Percentiles rank a stretch among this genome's conserved stretches.
Evolutionary conservation across 1,139 yeast genomes (phyloP).

Genomic region (Pichia sp.): DNA sequence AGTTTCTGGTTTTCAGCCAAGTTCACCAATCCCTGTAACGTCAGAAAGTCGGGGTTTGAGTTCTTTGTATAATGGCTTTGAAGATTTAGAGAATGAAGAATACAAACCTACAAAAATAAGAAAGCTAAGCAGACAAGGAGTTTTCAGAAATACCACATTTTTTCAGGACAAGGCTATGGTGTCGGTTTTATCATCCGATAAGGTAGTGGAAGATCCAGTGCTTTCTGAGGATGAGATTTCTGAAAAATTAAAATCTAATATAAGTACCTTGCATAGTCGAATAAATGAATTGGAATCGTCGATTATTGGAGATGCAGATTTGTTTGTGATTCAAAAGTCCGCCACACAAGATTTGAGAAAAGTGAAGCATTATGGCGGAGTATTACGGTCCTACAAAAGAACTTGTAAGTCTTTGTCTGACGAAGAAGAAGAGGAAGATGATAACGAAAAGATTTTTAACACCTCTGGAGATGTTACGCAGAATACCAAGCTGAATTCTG

Average conservation of each 20-base stretch:
- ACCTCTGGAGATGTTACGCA: too few species aligned
- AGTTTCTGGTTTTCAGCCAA: too few species aligned
- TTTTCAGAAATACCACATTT: neutral
- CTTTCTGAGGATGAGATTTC: slow-evolving; percentile 5
- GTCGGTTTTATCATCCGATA: too few species aligned
- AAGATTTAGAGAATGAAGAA: slow-evolving; percentile 6
- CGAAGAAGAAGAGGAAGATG: slow-evolving; percentile 12
- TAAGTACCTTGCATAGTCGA: slow-evolving; percentile 4
- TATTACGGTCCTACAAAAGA: slow-evolving; percentile 16
- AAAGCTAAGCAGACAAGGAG: neutral
- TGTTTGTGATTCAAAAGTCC: neutral
- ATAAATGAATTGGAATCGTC: slow-evolving; percentile 6
- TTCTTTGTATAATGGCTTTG: slow-evolving; percentile 4
- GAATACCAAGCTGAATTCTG: too few species aligned
- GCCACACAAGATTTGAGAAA: too few species aligned
- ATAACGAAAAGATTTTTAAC: too few species aligned
- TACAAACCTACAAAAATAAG: neutral
- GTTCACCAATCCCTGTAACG: too few species aligned
- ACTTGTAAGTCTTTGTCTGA: slow-evolving; percentile 15
- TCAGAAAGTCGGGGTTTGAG: too few species aligned
- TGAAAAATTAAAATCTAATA: slow-evolving; percentile 1
- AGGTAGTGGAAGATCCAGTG: neutral
- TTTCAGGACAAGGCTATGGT: neutral
- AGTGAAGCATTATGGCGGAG: slow-evolving; percentile 16
- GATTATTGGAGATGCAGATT: too few species aligned